phyloP scores from a whole-genome alignment of 2,329 filamentous ascomycete species.

The Fusarium temperatum region DNA sequence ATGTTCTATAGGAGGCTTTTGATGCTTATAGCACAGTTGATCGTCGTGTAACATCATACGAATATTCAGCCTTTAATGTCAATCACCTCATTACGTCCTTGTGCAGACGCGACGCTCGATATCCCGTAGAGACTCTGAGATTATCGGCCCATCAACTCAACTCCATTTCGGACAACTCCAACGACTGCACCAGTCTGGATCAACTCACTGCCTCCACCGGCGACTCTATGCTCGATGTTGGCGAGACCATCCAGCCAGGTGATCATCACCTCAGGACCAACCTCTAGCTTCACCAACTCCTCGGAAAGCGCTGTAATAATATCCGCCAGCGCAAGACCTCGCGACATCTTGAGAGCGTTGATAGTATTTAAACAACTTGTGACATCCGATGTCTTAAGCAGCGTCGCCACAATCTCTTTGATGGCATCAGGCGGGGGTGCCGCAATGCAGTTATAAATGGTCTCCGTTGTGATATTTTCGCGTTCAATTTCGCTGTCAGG shows the following conservation, averaged over 20 bases:
- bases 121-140: not conserved
- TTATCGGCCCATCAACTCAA: slow-evolving; percentile 69
- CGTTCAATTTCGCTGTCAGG: slow-evolving; percentile 73
- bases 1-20: slow-evolving; percentile 5
- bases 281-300: slow-evolving; percentile 83
- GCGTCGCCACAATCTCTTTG: slow-evolving; percentile 80
- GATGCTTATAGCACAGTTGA: not conserved
- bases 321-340: slow-evolving; percentile 90
- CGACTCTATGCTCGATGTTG: slow-evolving; percentile 90
- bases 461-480: slow-evolving; percentile 85
- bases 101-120: not conserved
- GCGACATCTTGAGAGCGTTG: slow-evolving; percentile 84
- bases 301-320: slow-evolving; percentile 89
- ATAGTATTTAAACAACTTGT: slow-evolving; percentile 89
- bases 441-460: slow-evolving; percentile 97
- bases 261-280: slow-evolving; percentile 86
- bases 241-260: slow-evolving; percentile 91
- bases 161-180: slow-evolving; percentile 86
- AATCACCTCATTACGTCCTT: not conserved
- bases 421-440: slow-evolving; percentile 93
- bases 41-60: not conserved
- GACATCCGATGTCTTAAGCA: slow-evolving; percentile 86
- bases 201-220: slow-evolving; percentile 84
- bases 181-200: slow-evolving; percentile 95
- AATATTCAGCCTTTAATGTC: not conserved